phyloP scores from a whole-genome alignment of 148 eudicot genomes.

The Rhododendron henanense region DNA sequence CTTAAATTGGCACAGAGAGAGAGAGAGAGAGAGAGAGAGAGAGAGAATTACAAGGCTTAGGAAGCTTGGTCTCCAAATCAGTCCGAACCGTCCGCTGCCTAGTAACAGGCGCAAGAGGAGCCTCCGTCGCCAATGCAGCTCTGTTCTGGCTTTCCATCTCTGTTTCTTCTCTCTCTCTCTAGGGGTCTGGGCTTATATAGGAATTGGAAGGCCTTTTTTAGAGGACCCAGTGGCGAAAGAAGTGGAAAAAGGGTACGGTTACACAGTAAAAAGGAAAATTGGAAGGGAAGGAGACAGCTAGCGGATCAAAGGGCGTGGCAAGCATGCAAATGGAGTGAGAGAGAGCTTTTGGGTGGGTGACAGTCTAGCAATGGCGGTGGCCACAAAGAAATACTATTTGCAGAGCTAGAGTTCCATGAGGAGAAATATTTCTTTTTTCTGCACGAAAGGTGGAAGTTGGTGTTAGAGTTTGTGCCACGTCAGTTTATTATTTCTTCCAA shows the following conservation, averaged over 20 bases:
- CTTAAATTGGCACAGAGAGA: too few relatives aligned
- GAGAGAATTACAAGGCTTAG: conserved; percentile 61
- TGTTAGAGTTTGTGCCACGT: too few relatives aligned
- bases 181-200: background rate
- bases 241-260: background rate
- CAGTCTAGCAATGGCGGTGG: background rate
- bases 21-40: background rate
- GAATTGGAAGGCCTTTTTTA: background rate
- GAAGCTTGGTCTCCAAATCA: conserved; percentile 65
- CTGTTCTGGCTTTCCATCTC: conserved; percentile 25
- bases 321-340: background rate
- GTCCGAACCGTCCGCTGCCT: conserved; percentile 44
- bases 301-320: background rate
- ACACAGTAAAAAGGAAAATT: background rate
- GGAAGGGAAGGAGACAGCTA: background rate
- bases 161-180: background rate
- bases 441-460: too few relatives aligned
- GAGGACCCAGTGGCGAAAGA: background rate
- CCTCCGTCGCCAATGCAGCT: conserved; percentile 52
- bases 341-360: background rate
- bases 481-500: too few relatives aligned
- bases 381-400: background rate
- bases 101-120: conserved; percentile 61
- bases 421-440: too few relatives aligned
- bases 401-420: background rate